Evolutionary conservation across 768 basidiomycete species (phyloP), one percentile per base, ranked within the genome.

Genomic region (Cytidiella melzeri): DNA sequence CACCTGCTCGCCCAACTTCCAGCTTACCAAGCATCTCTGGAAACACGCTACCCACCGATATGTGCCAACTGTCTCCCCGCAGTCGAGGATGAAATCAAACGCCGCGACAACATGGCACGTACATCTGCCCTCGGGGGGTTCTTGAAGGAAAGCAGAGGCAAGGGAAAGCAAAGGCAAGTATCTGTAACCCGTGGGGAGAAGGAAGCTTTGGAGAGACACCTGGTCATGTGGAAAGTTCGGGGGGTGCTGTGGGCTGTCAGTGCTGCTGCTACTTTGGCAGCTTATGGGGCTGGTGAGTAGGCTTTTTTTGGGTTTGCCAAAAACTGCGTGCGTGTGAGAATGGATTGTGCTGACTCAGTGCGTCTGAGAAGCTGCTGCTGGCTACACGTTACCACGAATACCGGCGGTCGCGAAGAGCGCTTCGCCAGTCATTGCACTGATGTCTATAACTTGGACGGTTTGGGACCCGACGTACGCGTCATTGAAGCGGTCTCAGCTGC

Each of bases 391-490:
- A 20, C 38, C 43, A 12, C 45, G 38, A 10, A n/a, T 48, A 23
- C 38, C 41, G 5, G 30, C 21, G 24, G 11, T 3, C 5, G 1
- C 1, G 55, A 13, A 18, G 40, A 7, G 36, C 76, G 9, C 62
- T 4, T 67, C 84, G 44, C 81, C 87, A 2, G 24, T 71, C 3
- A 39, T 87, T 18, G 66, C 72, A 24, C 39, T 82, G 1, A 10
- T 79, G 13, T 91, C 91, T 18, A 60, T 92, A 13, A 59, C 84
- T 5, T 94, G 92, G 84, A 81, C 81, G 0, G 80, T 75, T 1
- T 95, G 92, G 92, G 83, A 95, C 61, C 92, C 90, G 11, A 87
- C 86, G 18, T 92, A 91, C 64, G 66, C 75, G 20, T 69, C 76
- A 9, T 68, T 78, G 47, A 74, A 74, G 55, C 74, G 69, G 55